phyloP scores from a whole-genome alignment of 2,329 filamentous ascomycete genomes.

The Alternaria sp. region DNA sequence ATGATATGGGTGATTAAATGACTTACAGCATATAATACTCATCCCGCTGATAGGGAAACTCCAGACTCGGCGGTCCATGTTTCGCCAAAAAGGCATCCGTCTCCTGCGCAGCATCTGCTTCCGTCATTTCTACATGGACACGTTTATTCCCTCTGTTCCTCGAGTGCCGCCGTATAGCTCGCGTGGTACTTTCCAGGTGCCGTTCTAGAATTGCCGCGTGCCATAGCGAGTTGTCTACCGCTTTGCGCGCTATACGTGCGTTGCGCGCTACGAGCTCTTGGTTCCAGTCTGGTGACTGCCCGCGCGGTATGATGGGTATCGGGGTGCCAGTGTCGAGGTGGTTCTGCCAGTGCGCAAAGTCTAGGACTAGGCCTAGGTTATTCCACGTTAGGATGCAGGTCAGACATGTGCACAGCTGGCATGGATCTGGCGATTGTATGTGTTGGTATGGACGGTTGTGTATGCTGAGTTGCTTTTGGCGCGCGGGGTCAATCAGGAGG shows the following conservation, averaged over 20 bases:
- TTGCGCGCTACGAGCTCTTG: constrained; percentile 51
- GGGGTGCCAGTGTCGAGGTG: constrained; percentile 59
- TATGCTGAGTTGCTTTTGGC: constrained; percentile 54
- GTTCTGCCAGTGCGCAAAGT: constrained; percentile 64
- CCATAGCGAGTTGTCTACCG: constrained; percentile 57
- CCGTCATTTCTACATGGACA: constrained; percentile 55
- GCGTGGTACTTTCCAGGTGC: constrained; percentile 56
- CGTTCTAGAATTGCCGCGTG: constrained; percentile 58
- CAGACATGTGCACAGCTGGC: constrained; percentile 62
- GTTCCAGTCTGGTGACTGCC: constrained; percentile 60
- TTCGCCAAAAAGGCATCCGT: constrained; percentile 60
- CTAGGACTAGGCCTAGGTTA: constrained; percentile 60
- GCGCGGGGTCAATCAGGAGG: constrained; percentile 50
- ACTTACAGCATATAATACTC: constrained; percentile 62
- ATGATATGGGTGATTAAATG: neutral
- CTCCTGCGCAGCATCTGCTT: constrained; percentile 53
- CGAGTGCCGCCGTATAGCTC: constrained; percentile 55
- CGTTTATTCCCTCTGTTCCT: constrained; percentile 58
- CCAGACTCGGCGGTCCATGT: constrained; percentile 58
- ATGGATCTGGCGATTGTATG: constrained; percentile 55
- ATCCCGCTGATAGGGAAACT: constrained; percentile 63
- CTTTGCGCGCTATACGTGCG: constrained; percentile 54
- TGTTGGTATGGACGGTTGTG: constrained; percentile 62
- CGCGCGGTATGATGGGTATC: constrained; percentile 59
- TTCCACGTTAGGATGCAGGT: constrained; percentile 65